A percentile compares a stretch with the other conserved stretches of the same genome.
Conservation (phyloP, 768 basidiomycete genomes). For the Hebeloma cylindrosporum region DNA sequence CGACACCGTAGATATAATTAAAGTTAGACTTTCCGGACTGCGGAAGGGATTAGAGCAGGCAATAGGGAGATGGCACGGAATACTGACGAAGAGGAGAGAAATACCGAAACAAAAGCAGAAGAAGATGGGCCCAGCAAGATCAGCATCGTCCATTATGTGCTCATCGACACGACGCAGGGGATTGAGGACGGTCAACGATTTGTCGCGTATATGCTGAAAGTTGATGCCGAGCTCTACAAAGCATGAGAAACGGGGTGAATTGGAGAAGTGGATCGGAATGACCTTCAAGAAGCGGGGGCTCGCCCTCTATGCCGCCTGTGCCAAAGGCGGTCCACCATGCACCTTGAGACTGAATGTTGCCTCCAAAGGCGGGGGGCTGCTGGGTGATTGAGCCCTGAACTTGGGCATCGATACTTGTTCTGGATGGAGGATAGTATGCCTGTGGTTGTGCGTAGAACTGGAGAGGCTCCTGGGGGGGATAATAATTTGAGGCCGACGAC, state of each 20-base stretch:
- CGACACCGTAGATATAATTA: constrained; percentile 98
- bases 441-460: constrained; percentile 74
- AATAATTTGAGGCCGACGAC: constrained; percentile 56
- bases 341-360: constrained; percentile 71
- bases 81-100: constrained; percentile 87
- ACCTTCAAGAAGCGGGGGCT: constrained; percentile 95
- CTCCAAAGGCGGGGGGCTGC: constrained; percentile 55
- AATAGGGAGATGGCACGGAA: constrained; percentile 19
- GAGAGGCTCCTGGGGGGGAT: constrained; percentile 56
- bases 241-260: constrained; percentile 1
- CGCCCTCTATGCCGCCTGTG: constrained; percentile 92
- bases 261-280: constrained; percentile 19
- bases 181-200: constrained; percentile 94
- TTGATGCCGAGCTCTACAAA: constrained; percentile 92
- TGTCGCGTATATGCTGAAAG: constrained; percentile 91
- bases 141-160: constrained; percentile 98
- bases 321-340: constrained; percentile 97
- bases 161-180: constrained; percentile 82
- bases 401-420: constrained; percentile 77
- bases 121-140: constrained; percentile 92
- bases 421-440: constrained; percentile 60
- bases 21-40: constrained; percentile 99
- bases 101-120: constrained; percentile 95
- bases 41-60: constrained; percentile 1
- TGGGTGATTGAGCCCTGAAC: constrained; percentile 52